phyloP scores from a whole-genome alignment of 1,139 yeast species.

The Schwanniomyces etchellsii region DNA sequence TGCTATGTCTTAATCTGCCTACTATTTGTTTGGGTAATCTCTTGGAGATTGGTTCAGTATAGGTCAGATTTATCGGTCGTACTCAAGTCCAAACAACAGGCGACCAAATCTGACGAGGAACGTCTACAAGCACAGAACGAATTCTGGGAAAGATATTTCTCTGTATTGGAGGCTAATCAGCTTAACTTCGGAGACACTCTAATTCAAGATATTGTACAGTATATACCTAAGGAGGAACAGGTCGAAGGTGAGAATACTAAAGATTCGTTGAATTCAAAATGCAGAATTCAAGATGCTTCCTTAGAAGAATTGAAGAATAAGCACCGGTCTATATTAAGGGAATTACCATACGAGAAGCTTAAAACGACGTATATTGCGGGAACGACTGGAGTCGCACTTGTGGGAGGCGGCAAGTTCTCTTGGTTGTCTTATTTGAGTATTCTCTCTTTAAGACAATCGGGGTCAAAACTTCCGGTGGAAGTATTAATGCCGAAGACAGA shows the following conservation, averaged over 20 bases:
- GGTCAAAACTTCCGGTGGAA: constrained; percentile 33
- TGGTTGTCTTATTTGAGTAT: constrained; percentile 36
- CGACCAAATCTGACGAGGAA: no score
- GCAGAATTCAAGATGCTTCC: constrained; percentile 19
- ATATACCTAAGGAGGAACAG: background rate
- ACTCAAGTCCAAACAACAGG: no score
- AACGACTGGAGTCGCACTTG: constrained; percentile 29
- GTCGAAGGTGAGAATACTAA: constrained; percentile 12
- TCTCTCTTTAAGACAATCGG: constrained; percentile 27
- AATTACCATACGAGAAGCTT: constrained; percentile 22
- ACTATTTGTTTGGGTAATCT: no score
- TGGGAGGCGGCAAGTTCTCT: constrained; percentile 35
- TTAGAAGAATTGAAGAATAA: constrained; percentile 18
- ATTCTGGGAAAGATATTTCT: constrained; percentile 20
- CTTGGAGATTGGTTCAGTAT: no score
- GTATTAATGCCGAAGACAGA: constrained; percentile 28
- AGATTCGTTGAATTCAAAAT: constrained; percentile 24
- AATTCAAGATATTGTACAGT: constrained; percentile 12
- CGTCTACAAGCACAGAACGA: no score
- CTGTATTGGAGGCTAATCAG: constrained; percentile 12
- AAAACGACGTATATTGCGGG: constrained; percentile 19
- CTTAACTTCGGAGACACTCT: constrained; percentile 11
- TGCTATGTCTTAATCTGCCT: no score
- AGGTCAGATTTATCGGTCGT: no score
- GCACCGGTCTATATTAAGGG: constrained; percentile 17